Evolutionary conservation across 805 yeast genomes (phyloP).

Genomic region (Pichia ethanolica): DNA sequence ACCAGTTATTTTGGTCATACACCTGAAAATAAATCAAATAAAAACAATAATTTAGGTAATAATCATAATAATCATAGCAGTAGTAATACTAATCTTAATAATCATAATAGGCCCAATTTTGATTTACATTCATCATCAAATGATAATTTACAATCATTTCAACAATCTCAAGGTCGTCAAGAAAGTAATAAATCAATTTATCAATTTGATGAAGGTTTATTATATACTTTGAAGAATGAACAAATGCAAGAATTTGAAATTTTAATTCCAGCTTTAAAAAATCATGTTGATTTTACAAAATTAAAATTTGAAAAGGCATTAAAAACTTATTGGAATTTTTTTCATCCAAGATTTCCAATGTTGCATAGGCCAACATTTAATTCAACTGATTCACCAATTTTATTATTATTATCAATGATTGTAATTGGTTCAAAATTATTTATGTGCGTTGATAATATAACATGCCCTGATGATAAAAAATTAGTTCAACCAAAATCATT

Average conservation of each 20-base stretch:
- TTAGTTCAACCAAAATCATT: conserved; percentile 29
- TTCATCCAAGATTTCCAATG: conserved; percentile 53
- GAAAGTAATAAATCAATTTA: neutral
- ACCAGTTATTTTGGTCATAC: conserved; percentile 6
- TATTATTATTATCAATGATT: conserved; percentile 48
- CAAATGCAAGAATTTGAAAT: conserved; percentile 19
- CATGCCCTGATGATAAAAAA: conserved; percentile 17
- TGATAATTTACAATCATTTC: conserved; percentile 8
- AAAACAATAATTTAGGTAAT: neutral
- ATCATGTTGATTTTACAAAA: conserved; percentile 25
- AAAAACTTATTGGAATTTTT: conserved; percentile 46
- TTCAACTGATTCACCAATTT: conserved; percentile 38
- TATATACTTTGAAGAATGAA: conserved; percentile 12
- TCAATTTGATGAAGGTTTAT: conserved; percentile 2
- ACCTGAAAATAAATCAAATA: neutral
- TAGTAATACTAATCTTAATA: too few relatives aligned
- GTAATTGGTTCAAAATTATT: conserved; percentile 42
- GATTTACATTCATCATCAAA: neutral
- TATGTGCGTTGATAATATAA: conserved; percentile 23
- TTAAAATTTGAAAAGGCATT: conserved; percentile 25
- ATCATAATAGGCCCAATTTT: neutral
- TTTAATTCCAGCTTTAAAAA: conserved; percentile 21
- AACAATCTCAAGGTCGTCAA: conserved; percentile 13
- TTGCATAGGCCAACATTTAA: conserved; percentile 54
- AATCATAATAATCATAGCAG: too few relatives aligned